These are phyloP conservation scores for Neofusicoccum parvum DNA, from an alignment of 2,329 filamentous ascomycete species.

Conservation along the genomic window DNA sequence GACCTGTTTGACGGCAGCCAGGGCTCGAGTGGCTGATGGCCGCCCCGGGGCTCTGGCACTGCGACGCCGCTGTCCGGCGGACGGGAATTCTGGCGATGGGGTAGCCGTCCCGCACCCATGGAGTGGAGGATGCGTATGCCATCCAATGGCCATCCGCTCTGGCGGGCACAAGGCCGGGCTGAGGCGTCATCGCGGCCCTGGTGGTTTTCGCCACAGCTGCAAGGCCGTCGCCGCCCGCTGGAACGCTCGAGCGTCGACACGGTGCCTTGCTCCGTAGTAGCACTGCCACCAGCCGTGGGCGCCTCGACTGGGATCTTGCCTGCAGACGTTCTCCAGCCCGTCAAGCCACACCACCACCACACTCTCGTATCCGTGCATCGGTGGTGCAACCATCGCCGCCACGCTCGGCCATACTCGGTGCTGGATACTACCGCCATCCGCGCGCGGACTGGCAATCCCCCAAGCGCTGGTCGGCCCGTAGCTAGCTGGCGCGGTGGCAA, in stretches of 20 bases:
- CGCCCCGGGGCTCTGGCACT: slow-evolving; percentile 3
- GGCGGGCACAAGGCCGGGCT: background rate
- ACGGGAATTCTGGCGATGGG: background rate
- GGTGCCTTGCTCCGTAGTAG: background rate
- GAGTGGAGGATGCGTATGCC: background rate
- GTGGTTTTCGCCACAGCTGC: background rate
- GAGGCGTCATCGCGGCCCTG: background rate
- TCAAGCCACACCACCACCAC: slow-evolving; percentile 9
- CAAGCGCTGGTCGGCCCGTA: slow-evolving; percentile 14
- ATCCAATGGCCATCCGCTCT: background rate
- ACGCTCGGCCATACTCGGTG: background rate
- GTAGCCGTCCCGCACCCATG: background rate
- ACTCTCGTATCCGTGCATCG: background rate
- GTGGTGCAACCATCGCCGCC: background rate
- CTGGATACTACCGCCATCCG: background rate
- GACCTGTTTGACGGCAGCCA: background rate
- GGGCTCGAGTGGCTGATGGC: background rate
- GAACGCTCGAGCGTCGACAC: background rate
- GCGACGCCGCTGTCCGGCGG: background rate
- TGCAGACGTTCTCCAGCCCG: background rate
- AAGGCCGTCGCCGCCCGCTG: background rate
- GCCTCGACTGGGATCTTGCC: slow-evolving; percentile 1
- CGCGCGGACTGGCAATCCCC: slow-evolving; percentile 17
- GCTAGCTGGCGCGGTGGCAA: slow-evolving; percentile 15
- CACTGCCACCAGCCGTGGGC: background rate